phyloP scores from a whole-genome alignment of 1,284 basidiomycete genomes.

The Porogramme epimiltina region DNA sequence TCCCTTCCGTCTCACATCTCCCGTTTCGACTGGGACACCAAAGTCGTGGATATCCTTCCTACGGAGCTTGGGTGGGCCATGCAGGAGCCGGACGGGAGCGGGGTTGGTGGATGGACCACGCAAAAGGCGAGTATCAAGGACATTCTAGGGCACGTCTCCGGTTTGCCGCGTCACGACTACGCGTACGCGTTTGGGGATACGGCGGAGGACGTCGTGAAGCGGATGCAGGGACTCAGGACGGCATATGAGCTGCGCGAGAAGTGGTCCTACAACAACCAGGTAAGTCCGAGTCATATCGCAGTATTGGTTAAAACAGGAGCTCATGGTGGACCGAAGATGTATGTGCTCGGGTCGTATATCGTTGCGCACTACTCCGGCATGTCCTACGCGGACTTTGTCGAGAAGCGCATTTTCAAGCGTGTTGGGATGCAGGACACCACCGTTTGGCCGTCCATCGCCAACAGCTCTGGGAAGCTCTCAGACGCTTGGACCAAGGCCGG shows the following conservation, averaged over 20 bases:
- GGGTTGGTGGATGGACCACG: constrained; percentile 29
- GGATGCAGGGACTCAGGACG: constrained; percentile 36
- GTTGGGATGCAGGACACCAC: constrained; percentile 35
- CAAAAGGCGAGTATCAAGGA: constrained; percentile 40
- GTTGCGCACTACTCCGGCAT: constrained; percentile 38
- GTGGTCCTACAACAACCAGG: constrained; percentile 46
- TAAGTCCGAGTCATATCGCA: constrained; percentile 7
- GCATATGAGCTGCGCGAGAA: constrained; percentile 41
- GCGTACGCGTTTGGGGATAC: not conserved
- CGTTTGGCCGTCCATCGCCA: constrained; percentile 37
- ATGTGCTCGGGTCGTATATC: constrained; percentile 29
- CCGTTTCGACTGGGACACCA: constrained; percentile 33
- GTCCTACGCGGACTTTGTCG: constrained; percentile 32
- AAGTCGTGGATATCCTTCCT: constrained; percentile 40
- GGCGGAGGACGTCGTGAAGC: constrained; percentile 25
- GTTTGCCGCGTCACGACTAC: constrained; percentile 15
- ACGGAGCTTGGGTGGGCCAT: constrained; percentile 15
- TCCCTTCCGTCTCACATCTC: constrained; percentile 16
- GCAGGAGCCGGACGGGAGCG: constrained; percentile 35
- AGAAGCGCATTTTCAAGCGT: constrained; percentile 31
- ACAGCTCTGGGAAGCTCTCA: constrained; percentile 32
- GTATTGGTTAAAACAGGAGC: not conserved
- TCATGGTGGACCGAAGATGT: constrained; percentile 8
- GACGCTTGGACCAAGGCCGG: constrained; percentile 31
- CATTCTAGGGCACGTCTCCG: constrained; percentile 19